Evolutionary conservation across 805 yeast genomes (phyloP), one percentile per base, ranked within the genome.

Genomic region (Pichia nanzhaoensis): DNA sequence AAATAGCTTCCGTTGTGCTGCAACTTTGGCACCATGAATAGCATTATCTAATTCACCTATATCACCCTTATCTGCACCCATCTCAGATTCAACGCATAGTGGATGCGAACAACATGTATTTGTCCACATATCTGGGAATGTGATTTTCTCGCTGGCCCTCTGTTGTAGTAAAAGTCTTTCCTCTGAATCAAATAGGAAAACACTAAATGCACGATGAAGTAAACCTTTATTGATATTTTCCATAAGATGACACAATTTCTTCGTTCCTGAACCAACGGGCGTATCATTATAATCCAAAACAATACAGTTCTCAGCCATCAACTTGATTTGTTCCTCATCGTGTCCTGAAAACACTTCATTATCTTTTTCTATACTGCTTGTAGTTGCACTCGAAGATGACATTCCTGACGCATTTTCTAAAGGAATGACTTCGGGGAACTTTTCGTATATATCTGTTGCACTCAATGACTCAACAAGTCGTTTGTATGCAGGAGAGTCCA

Each of bases 101-200:
- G 99, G 99, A 63, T 93, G 99, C 1, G 98, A 90, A 65, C 99
- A 93, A 67, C 99, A 93, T 2, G 99, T 93, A 64, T 93, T 93
- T 21, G 99, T 93, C 99, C 99, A 93, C 83, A 90, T 80, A 47
- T 80, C 80, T 1, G 98, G 95, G 66, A 93, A 93, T 1, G 99
- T 93, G 68, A 93, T 93, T 65, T 93, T 93, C 63, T 93, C 98
- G 41, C 81, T 80, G 0, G 99, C 98, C 56, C 99, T 80, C 68
- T 91, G 97, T 68, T 93, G 99, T 54, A 93, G 71, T 47, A 93
- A 72, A 50, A 93, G 73, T 65, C 84, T 74, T 48, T 80, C 80
- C 37, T 85, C 77, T 19, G 76, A 77, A 63, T 89, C 83, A 70
- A 93, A 93, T 44, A 91, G 67, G 57, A 93, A 93, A n/a, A 90